Conservation (phyloP, 1,284 basidiomycete genomes). For the Termitomyces sp. region DNA sequence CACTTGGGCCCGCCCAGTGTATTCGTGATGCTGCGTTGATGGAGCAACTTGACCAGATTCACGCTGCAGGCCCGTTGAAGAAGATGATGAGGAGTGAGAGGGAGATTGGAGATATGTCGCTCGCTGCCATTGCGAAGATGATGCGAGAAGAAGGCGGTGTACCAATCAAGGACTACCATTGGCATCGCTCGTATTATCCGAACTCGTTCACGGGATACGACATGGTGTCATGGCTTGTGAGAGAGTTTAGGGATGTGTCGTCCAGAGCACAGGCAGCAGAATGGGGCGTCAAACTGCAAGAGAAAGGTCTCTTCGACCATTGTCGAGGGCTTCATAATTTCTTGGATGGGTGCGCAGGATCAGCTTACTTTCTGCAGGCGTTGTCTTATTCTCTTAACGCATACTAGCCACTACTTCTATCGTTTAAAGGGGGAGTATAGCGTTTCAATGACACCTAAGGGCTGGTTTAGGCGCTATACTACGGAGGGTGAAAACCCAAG, state of each 20-base stretch:
- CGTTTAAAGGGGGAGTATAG: constrained; percentile 74
- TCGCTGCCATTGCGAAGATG: constrained; percentile 61
- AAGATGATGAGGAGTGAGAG: constrained; percentile 76
- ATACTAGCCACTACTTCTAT: constrained; percentile 79
- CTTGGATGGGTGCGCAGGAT: constrained; percentile 68
- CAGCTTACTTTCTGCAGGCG: not conserved
- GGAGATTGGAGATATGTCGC: constrained; percentile 60
- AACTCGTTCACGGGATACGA: constrained; percentile 86
- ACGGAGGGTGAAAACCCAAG: constrained; percentile 31
- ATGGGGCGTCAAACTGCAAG: constrained; percentile 69
- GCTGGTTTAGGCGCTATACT: constrained; percentile 58
- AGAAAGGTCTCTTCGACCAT: constrained; percentile 82
- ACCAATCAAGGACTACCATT: constrained; percentile 71
- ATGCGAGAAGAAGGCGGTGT: constrained; percentile 79
- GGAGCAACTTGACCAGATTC: constrained; percentile 75
- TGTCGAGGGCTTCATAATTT: constrained; percentile 75
- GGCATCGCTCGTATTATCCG: constrained; percentile 65
- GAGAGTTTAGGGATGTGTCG: constrained; percentile 81
- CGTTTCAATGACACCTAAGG: constrained; percentile 59
- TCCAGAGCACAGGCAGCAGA: constrained; percentile 76
- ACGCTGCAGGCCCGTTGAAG: constrained; percentile 63
- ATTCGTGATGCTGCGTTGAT: constrained; percentile 75
- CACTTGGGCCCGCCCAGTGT: constrained; percentile 74
- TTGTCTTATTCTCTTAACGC: constrained; percentile 4
- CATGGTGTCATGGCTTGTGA: constrained; percentile 82